These are phyloP conservation scores for Physaria fendleri DNA, from an alignment of 345 rosid genomes.

Conservation along the genomic window DNA sequence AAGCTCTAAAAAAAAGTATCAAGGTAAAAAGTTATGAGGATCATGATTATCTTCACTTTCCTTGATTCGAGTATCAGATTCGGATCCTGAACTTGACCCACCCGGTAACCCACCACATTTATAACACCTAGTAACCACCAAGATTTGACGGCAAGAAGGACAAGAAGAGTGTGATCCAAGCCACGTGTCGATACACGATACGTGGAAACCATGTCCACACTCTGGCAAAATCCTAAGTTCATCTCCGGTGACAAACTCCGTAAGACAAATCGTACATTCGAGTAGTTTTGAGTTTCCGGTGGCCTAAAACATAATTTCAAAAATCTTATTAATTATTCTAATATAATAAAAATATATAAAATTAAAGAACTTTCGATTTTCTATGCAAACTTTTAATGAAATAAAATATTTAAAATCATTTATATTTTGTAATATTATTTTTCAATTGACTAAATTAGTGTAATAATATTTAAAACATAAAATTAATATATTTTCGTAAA, in stretches of 20 bases:
- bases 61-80: slow-evolving; percentile 27
- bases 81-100: slow-evolving; percentile 35
- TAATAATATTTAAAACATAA: no score
- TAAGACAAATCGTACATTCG: slow-evolving; percentile 77
- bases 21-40: slow-evolving; percentile 42
- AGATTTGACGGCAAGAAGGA: slow-evolving; percentile 83
- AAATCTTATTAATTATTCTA: no score
- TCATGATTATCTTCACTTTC: slow-evolving; percentile 43
- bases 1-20: slow-evolving; percentile 9
- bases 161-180: slow-evolving; percentile 89
- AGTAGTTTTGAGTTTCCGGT: no score
- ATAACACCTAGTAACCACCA: slow-evolving; percentile 55
- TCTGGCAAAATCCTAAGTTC: slow-evolving; percentile 80
- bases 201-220: slow-evolving; percentile 90
- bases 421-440: no score
- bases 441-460: no score
- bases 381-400: no score
- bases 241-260: slow-evolving; percentile 66
- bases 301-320: no score
- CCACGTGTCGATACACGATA: slow-evolving; percentile 87
- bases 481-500: no score
- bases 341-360: no score
- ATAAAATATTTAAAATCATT: no score
- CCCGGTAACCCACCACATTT: slow-evolving; percentile 70
- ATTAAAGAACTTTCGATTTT: no score